These are phyloP conservation scores for Exophiala viscosa DNA, from an alignment of 2,329 filamentous ascomycete genomes.

Conservation along the genomic window DNA sequence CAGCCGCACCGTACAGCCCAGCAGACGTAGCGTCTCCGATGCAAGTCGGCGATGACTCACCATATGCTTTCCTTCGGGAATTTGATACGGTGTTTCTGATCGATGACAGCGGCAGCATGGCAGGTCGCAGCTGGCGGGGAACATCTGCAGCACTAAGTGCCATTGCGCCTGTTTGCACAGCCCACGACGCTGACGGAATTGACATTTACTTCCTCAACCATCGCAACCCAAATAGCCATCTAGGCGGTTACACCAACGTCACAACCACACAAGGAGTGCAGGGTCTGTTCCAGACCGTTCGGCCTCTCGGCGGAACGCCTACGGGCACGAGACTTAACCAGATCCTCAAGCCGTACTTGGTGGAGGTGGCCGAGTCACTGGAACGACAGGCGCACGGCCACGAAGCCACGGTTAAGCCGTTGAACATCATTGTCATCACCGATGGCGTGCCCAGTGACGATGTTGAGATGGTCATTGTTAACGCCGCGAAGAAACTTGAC, in stretches of 20 bases:
- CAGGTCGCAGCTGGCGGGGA: conserved; percentile 70
- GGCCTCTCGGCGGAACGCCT: conserved; percentile 65
- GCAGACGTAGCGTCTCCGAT: conserved; percentile 23
- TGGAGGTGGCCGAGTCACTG: conserved; percentile 46
- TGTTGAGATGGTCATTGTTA: conserved; percentile 65
- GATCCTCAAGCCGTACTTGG: conserved; percentile 72
- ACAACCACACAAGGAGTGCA: conserved; percentile 56
- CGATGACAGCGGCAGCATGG: conserved; percentile 89
- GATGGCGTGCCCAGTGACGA: conserved; percentile 82
- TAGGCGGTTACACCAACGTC: conserved; percentile 63
- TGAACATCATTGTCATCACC: conserved; percentile 91
- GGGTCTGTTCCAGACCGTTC: conserved; percentile 65
- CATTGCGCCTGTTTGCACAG: conserved; percentile 78
- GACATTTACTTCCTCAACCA: conserved; percentile 91
- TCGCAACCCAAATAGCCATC: conserved; percentile 38
- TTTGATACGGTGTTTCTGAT: conserved; percentile 91
- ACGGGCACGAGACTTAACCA: conserved; percentile 68
- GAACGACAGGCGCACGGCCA: conserved; percentile 40
- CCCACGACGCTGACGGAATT: conserved; percentile 76
- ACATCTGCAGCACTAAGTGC: conserved; percentile 64
- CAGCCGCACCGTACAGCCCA: conserved; percentile 11
- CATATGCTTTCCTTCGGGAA: conserved; percentile 68
- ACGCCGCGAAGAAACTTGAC: conserved; percentile 67
- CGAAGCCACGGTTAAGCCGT: conserved; percentile 58
- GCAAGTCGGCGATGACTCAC: conserved; percentile 53